Base-by-base conservation (phyloP, 495 filamentous ascomycete genomes). In the Thermothielavioides terrestris region DNA sequence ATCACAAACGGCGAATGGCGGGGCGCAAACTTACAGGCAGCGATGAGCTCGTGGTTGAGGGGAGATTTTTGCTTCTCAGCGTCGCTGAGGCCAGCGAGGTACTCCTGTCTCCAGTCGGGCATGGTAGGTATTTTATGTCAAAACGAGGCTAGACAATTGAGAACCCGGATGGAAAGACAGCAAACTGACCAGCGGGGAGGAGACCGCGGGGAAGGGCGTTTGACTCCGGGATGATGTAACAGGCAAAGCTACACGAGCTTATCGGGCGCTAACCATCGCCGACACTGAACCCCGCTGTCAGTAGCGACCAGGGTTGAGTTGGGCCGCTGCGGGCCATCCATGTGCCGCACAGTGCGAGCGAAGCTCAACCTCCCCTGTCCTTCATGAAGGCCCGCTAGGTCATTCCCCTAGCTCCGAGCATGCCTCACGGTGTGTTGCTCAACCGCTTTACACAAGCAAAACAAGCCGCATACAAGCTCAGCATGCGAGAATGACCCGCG, bases 71-170 rank as follows among this genome's bases (percentile, higher is more conserved):
- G 64, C 45, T 63, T 59, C 55, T 73, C 71, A 35, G 68, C 63
- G 45, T 72, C 66, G 21, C 59, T 50, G 48, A 76, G 57, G 54
- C 61, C 62, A 32, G 57, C 45, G 50, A 74, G 62, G 39, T 69
- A 76, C 43, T 74, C 71, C 48, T 66, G 66, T 53, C 64, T 61
- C 73, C 73, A 76, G 63, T 68, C 65, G 17, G 65, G 52, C 70
- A 74, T 74, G 40, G 35, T 63, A 44, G 46, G 40, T 51, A 20
- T 4, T 36, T 8, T 4, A 2, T 47, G 1, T 46, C 21, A 28
- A 44, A 23, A 14, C 6, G 6, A 32, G 32, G 37, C 11, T 3
- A 15, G 17, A 53, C 21, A 18, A 53, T 18, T 11, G 26, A 15
- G 11, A 35, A 42, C 21, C n/a, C n/a, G n/a, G n/a, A n/a, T n/a